Evolutionary conservation across 1,139 yeast species (phyloP).

Genomic region (Blastobotrys proliferans): DNA sequence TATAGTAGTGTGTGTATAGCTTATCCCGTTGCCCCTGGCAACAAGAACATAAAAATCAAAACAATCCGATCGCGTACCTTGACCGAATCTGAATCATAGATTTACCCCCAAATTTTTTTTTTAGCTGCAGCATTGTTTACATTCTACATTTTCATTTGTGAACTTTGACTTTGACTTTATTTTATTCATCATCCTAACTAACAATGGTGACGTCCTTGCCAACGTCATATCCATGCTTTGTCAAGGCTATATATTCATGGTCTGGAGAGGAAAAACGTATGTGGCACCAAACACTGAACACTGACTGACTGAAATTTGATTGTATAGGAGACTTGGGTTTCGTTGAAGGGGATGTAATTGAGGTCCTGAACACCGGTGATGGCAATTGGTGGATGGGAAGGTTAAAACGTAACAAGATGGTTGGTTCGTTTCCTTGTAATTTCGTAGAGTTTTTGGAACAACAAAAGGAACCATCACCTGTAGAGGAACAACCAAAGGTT

Average conservation of each 20-base stretch:
- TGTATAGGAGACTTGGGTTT: conserved; percentile 77
- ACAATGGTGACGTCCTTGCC: conserved; percentile 20
- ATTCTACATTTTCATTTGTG: not conserved
- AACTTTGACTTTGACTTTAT: too few relatives aligned
- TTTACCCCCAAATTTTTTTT: too few relatives aligned
- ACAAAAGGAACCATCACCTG: conserved; percentile 1
- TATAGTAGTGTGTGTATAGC: too few relatives aligned
- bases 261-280: conserved; percentile 68
- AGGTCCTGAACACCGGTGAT: conserved; percentile 73
- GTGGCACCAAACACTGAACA: conserved; percentile 13
- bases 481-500: not conserved
- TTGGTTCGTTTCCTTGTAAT: conserved; percentile 83
- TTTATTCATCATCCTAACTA: not conserved
- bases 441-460: conserved; percentile 56
- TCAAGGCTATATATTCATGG: conserved; percentile 81
- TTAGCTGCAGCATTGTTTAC: too few relatives aligned
- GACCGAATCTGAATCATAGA: too few relatives aligned
- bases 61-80: too few relatives aligned
- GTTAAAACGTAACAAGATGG: conserved; percentile 71
- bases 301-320: conserved; percentile 7
- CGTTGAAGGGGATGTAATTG: conserved; percentile 86
- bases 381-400: conserved; percentile 93
- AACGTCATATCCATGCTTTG: conserved; percentile 55
- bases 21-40: too few relatives aligned
- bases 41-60: too few relatives aligned